Base-by-base conservation (phyloP, 257 asterid genomes). In the Gentiana dahurica region DNA sequence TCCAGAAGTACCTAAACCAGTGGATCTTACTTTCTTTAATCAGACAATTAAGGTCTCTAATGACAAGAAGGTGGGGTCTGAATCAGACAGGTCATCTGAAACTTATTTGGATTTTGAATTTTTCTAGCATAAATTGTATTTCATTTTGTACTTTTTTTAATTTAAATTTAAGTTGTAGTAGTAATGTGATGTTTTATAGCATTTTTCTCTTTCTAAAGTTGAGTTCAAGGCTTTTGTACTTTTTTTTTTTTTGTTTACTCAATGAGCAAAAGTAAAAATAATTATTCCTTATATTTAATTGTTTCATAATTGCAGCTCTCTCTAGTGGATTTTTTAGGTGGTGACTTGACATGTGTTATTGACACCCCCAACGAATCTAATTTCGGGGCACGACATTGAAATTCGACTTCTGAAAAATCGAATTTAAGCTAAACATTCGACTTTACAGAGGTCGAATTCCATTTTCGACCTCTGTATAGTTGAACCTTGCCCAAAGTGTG, bases 41-140 rank as follows among this genome's bases (percentile, higher is more conserved):
- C 84, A 64, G 66, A 58, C 73, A 7, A 4, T 65, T 36, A 81
- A 79, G 65, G 68, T 75, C 8, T 55, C 75, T 6, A 71, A 73
- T 55, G 76, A 75, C 57, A 81, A 77, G 73, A 81, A 77, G 73
- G 66, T 58, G 58, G 77, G 66, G 13, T 71, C 82, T 1, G 89
- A 80, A 33, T 83, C 91, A 0, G 85, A 68, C 36, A 79, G 84
- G 62, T 77, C 95, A 32, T 82, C 95, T 5, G 94, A 87, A 53
- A 86, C 87, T 63, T 86, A 80, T 64, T 77, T 90, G 49, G 97
- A 90, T 60, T 87, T 90, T 53, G 97, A 90, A 47, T 90, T 90
- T 64, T 90, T 90, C 72, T 90, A 51, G 51, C 50, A 52, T 24
- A 24, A 24, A 24, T 24, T 24, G 24, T 10, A 43, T 4, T 56